These are phyloP conservation scores for Blastobotrys malaysiensis DNA, from an alignment of 1,139 yeast species.

Conservation along the genomic window DNA sequence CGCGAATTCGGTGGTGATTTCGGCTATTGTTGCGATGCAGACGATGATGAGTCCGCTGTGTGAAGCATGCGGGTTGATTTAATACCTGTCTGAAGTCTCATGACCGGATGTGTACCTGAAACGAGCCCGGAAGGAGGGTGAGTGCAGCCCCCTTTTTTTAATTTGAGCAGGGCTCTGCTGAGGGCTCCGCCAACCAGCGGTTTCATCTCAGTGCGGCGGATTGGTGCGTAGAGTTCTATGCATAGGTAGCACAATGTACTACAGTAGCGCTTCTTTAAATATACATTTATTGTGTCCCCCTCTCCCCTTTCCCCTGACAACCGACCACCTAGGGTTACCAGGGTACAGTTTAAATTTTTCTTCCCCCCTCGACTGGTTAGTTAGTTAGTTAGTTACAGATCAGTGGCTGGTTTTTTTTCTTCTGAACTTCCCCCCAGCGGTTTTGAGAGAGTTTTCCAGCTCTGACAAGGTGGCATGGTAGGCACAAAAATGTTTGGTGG, in stretches of 20 bases:
- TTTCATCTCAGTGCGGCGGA: background rate
- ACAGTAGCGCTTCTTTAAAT: background rate
- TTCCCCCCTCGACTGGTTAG: no score
- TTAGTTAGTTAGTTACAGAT: no score
- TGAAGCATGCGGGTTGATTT: background rate
- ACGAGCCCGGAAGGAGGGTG: background rate
- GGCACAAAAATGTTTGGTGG: conserved; percentile 10
- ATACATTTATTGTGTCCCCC: background rate
- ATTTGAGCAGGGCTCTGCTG: background rate
- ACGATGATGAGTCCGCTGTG: background rate
- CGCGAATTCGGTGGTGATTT: no score
- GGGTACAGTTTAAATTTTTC: background rate
- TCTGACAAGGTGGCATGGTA: background rate
- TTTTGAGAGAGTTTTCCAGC: background rate
- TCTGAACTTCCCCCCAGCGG: no score
- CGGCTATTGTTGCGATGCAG: background rate
- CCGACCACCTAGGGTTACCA: no score
- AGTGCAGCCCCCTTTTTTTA: background rate
- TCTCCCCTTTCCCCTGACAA: background rate
- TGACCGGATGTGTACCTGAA: background rate
- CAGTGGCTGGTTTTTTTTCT: background rate
- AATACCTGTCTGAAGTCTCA: background rate
- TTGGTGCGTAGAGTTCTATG: no score
- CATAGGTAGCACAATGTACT: no score
- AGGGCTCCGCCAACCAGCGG: background rate